Percentiles rank a stretch among this genome's conserved stretches.
These are phyloP conservation scores for Vitis vinifera DNA, from an alignment of 164 flowering plant genomes.

Conservation along the genomic window DNA sequence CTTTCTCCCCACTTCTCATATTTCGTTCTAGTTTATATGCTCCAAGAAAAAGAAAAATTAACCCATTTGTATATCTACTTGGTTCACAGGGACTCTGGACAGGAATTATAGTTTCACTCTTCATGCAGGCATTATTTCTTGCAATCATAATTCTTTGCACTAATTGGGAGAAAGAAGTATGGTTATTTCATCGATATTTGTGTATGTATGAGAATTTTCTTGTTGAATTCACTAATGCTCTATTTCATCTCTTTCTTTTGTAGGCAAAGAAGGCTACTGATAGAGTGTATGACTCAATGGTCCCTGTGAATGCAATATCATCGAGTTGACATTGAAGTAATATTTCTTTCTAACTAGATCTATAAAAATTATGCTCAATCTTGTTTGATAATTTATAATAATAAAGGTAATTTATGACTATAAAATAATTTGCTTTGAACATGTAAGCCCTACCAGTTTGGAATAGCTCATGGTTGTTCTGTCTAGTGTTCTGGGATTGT, in stretches of 20 bases:
- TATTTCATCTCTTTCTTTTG: background rate
- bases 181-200: background rate
- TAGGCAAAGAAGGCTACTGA: constrained; percentile 26
- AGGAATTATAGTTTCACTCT: constrained; percentile 26
- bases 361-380: no score
- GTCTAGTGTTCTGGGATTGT: no score
- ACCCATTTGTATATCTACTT: background rate
- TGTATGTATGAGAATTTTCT: background rate
- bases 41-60: background rate
- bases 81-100: constrained; percentile 32
- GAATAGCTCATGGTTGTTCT: no score
- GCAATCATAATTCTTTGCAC: constrained; percentile 13
- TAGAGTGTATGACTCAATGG: constrained; percentile 8
- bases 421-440: no score
- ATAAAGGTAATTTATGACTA: no score
- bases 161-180: constrained; percentile 34
- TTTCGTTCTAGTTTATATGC: background rate
- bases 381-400: no score
- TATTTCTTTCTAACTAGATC: no score
- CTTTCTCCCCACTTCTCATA: background rate
- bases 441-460: no score
- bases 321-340: background rate
- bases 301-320: background rate
- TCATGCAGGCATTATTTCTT: constrained; percentile 22
- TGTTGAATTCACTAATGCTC: no score